Conservation (phyloP, 192 early-diverging fungal genomes). For the Coemansia erecta region DNA sequence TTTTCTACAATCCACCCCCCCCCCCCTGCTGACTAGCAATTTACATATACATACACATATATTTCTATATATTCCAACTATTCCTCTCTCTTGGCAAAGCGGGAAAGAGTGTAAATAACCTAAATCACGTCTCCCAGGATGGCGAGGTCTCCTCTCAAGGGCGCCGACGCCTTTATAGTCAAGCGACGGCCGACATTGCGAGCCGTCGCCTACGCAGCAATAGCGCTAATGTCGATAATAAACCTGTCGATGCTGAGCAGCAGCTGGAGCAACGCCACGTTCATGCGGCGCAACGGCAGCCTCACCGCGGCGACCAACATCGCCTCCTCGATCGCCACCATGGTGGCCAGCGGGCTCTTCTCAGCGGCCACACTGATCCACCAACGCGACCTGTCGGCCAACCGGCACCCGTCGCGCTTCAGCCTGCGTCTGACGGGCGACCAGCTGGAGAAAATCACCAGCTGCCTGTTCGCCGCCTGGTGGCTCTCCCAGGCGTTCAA, state of each 20-base stretch:
- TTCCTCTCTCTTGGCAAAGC: no score
- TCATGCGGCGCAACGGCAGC: constrained; percentile 48
- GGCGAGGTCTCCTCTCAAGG: constrained; percentile 35
- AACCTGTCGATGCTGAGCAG: constrained; percentile 40
- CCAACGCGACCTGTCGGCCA: constrained; percentile 9
- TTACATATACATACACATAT: no score
- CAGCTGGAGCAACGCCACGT: constrained; percentile 41
- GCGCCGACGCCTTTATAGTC: constrained; percentile 34
- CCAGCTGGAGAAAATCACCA: constrained; percentile 19
- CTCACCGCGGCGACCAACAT: constrained; percentile 28
- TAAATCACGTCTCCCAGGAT: no score
- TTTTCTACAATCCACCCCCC: no score
- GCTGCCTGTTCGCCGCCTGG: constrained; percentile 40
- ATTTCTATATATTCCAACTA: no score
- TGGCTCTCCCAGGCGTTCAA: constrained; percentile 38
- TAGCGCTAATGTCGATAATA: constrained; percentile 32
- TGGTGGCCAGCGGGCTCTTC: constrained; percentile 19
- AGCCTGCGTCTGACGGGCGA: constrained; percentile 22
- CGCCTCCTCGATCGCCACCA: constrained; percentile 22
- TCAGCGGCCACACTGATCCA: constrained; percentile 18
- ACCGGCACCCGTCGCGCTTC: constrained; percentile 7
- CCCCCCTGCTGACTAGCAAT: background rate
- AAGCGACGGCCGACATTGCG: constrained; percentile 37
- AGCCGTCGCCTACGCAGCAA: constrained; percentile 12
- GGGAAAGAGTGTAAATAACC: no score